phyloP scores from a whole-genome alignment of 495 filamentous ascomycete species.

The Hypoxylon trugodes region DNA sequence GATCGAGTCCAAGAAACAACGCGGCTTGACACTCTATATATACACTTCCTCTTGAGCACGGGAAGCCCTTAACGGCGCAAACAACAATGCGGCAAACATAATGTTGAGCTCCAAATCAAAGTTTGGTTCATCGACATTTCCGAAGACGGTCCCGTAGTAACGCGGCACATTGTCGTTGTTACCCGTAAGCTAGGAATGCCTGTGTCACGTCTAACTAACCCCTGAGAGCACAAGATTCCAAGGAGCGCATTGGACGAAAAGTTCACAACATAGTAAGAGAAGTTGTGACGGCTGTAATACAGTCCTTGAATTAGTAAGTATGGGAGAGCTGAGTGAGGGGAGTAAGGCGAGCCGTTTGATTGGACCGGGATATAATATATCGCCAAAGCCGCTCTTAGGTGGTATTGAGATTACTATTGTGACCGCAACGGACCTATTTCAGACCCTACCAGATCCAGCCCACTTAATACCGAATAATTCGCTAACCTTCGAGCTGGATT shows the following conservation, averaged over 20 bases:
- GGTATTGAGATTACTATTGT: conserved; percentile 36
- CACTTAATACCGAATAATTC: conserved; percentile 7
- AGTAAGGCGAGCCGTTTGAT: conserved; percentile 26
- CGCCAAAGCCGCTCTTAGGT: conserved; percentile 17
- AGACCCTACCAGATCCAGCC: conserved; percentile 12
- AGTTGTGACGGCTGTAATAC: background rate
- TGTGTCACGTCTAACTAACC: background rate
- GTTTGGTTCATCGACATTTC: background rate
- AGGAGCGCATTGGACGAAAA: conserved; percentile 20
- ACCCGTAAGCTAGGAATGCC: background rate
- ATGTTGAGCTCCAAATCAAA: no score
- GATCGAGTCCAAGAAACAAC: background rate
- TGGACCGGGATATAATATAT: conserved; percentile 34
- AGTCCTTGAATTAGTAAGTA: conserved; percentile 20
- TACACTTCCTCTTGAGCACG: conserved; percentile 14
- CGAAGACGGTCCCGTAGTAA: no score
- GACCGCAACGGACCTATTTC: conserved; percentile 20
- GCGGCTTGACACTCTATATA: conserved; percentile 15
- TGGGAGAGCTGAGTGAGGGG: conserved; percentile 21
- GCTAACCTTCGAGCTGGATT: background rate
- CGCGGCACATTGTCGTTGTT: background rate
- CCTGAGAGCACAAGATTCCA: conserved; percentile 1
- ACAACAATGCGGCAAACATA: no score
- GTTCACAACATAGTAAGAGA: conserved; percentile 33
- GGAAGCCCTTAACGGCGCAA: no score